phyloP scores from a whole-genome alignment of 495 filamentous ascomycete genomes.

The Penicillium nucicola region DNA sequence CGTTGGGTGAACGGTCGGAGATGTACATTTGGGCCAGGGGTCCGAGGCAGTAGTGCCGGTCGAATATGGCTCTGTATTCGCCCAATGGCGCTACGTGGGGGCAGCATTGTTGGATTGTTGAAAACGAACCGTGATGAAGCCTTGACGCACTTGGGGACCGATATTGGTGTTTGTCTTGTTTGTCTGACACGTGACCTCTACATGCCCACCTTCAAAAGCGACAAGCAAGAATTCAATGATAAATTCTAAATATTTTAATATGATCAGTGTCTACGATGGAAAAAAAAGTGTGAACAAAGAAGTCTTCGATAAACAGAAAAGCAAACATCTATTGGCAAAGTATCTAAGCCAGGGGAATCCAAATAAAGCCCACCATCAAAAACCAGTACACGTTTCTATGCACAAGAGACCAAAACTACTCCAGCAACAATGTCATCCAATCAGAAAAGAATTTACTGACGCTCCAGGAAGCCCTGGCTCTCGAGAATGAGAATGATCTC shows the following conservation, averaged over 20 bases:
- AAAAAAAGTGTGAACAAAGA: neutral
- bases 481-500: conserved; percentile 94
- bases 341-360: conserved; percentile 28
- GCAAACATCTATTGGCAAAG: conserved; percentile 10
- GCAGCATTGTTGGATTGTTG: conserved; percentile 15
- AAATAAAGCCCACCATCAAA: conserved; percentile 16
- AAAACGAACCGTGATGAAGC: neutral
- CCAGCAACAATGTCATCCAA: conserved; percentile 11
- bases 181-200: conserved; percentile 6
- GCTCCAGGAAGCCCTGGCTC: conserved; percentile 70
- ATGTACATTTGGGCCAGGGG: conserved; percentile 6
- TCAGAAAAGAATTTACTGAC: conserved; percentile 19
- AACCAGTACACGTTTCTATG: conserved; percentile 20
- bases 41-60: conserved; percentile 6
- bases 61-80: conserved; percentile 31
- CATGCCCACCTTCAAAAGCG: too few species aligned
- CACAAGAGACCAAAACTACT: conserved; percentile 12
- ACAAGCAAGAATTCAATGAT: too few species aligned
- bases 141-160: neutral
- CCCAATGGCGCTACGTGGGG: conserved; percentile 17
- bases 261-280: neutral
- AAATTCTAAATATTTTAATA: too few species aligned
- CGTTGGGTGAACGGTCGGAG: conserved; percentile 47
- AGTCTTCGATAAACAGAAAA: neutral
- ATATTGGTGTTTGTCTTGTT: conserved; percentile 18